Base-by-base conservation (phyloP, 2,329 filamentous ascomycete species). In the Aspergillus puulaauensis region DNA sequence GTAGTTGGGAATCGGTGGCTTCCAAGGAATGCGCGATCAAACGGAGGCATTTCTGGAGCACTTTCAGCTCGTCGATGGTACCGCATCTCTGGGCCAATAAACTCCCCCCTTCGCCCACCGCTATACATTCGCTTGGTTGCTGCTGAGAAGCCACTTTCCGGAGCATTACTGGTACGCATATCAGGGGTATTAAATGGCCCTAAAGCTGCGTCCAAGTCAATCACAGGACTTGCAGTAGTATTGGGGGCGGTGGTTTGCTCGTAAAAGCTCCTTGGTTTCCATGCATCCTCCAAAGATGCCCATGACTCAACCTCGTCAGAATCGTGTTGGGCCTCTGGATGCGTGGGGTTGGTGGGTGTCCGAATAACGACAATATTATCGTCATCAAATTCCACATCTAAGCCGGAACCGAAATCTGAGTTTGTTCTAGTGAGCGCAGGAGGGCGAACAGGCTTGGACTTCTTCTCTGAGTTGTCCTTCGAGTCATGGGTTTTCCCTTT, bases 121-220 rank as follows among this genome's bases (percentile, higher is more conserved):
- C 79, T 81, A 63, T 81, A 80, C 73, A 81, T 79, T 35, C 77
- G 72, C 54, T 72, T 75, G 5, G 75, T 74, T 48, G 73, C 74
- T 49, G 70, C 66, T 6, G 75, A 73, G 53, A 79, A 76, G 6
- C 74, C 71, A 54, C 71, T 75, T 23, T 68, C 65, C 3, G 69
- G 60, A 57, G 66, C 63, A 37, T 63, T 65, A 21, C 68, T 64
- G 17, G 69, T 66, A n/a, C 71, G 70, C 66, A 75, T 75, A 52
- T 77, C 76, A 7, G 78, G 76, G 0, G 92, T 96, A 67, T 96
- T 95, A 74, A 96, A 96, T 0, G 93, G 92, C 2, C 92, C 93
- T 1, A 98, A 82, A 24, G 93, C 95, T 17, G 93, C 93, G 76
- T 99, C 95, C 43, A 99, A 79, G 73, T 99, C 95, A 62, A 99